These are phyloP conservation scores for Thelonectria blattea DNA, from an alignment of 2,329 filamentous ascomycete genomes.

Conservation along the genomic window DNA sequence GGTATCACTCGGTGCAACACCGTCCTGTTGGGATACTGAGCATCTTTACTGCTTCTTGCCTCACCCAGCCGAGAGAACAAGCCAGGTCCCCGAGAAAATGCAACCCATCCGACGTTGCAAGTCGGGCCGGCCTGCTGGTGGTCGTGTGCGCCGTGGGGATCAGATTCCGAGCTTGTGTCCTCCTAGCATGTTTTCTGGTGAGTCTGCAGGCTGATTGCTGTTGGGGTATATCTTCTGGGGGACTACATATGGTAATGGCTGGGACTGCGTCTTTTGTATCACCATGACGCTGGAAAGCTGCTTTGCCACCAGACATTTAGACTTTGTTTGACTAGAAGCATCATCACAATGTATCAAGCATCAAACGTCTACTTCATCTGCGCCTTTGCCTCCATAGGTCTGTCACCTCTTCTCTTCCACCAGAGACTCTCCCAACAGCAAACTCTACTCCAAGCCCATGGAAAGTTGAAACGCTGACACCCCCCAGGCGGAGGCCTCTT, in stretches of 20 bases:
- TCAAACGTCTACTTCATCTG: constrained; percentile 66
- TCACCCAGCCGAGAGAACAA: neutral
- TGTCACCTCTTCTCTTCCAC: constrained; percentile 23
- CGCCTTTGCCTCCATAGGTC: constrained; percentile 66
- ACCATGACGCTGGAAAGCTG: neutral
- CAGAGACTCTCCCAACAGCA: too few relatives aligned
- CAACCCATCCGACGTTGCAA: neutral
- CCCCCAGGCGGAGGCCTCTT: constrained; percentile 70
- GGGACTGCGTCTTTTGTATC: neutral
- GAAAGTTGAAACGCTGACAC: neutral
- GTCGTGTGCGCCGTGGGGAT: neutral
- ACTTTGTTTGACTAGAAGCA: neutral
- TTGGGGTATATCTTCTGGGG: neutral
- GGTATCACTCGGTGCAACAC: constrained; percentile 9
- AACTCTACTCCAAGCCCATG: too few relatives aligned
- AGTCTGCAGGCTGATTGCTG: neutral
- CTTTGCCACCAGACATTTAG: neutral
- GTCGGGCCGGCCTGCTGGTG: neutral
- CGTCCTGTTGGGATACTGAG: neutral
- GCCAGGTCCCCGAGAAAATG: neutral
- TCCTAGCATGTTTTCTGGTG: neutral
- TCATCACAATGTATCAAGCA: constrained; percentile 47
- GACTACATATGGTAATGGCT: constrained; percentile 5
- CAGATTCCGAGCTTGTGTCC: neutral
- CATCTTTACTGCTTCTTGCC: neutral